Evolutionary conservation across 805 yeast species (phyloP), one percentile per base, ranked within the genome.

Genomic region (Candida caryicola): DNA sequence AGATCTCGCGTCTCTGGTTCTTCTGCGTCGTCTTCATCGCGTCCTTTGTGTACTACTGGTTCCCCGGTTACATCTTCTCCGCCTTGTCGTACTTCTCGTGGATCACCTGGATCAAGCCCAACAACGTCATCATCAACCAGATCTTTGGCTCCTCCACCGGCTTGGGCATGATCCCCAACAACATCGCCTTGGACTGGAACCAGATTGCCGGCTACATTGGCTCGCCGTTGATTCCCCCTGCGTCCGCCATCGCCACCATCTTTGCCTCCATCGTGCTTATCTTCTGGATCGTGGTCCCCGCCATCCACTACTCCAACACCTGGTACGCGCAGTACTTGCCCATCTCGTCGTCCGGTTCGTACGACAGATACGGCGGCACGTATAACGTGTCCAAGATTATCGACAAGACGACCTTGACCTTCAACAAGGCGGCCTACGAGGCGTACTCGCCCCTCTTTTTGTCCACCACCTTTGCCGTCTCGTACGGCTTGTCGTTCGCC

Each of bases 181-280:
- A 25, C 30, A 55, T 81, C 31, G 76, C 84, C 13, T 80, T 82
- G 50, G 87, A 82, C 59, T 82, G 86, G 86, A 74, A 74, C 50
- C 78, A 77, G 51, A 64, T 81, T 29, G 73, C 79, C 6, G 71
- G 69, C 40, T 74, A 70, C 58, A 60, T 76, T 45, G 81, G 81
- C 13, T 75, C 81, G 15, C 87, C 88, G 8, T 67, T 82, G 52
- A 68, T 79, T 37, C 82, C 85, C 7, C 87, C 88, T 14, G 71
- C 74, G 18, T 57, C 71, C 12, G 61, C 74, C n/a, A 66, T 77
- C 16, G 59, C 74, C 23, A 65, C 79, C 16, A 54, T 75, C 29
- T 59, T 77, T 29, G 32, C 40, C 8, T 54, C 61, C 7, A 44
- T 61, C 39, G 61, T 49, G 43, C 31, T 59, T 21, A 54, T 68